Base-by-base conservation (phyloP, 805 yeast species). In the Spathaspora arborariae region DNA sequence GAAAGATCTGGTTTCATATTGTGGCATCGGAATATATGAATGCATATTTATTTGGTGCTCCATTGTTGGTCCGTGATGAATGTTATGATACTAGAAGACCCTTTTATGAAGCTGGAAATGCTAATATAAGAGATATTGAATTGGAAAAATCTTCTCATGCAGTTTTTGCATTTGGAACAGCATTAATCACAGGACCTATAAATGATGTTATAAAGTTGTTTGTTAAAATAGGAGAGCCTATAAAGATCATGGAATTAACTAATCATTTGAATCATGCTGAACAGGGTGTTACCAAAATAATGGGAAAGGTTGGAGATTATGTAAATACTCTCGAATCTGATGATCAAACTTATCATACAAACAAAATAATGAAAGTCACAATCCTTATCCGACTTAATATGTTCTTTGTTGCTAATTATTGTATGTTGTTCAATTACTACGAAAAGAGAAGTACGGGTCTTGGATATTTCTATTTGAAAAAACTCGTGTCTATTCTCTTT, bases 41-140 rank as follows among this genome's bases (percentile, higher is more conserved):
- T 42, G 69, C 77, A 18, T 57, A 69, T 43, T 65, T 65, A 9
- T 61, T 69, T 41, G 85, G 85, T 1, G 67, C 67, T 24, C 75
- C 80, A 0, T 56, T 70, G 18, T 51, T 67, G 10, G 67, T 74
- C 8, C 58, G 58, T 45, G 59, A 60, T 1, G 66, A 67, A 16
- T 63, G 63, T 41, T 80, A 60, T 52, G 84, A 80, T 54, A 79
- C 85, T 0, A 56, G 64, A 48, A 48, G 72, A 1, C 75, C 75
- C 0, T 57, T 47, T 40, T 60, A 50, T 39, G 47, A 49, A 2
- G 52, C 69, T 63, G 81, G 72, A 4, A 60, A 58, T 19, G 56
- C 64, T 5, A 72, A 70, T 44, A 56, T 62, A 10, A 20, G 27
- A 3, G 72, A 74, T 53, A 51, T 62, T 11, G 65, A 60, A 6